Conservation (phyloP, 768 basidiomycete species). For the Lentinula edodes region DNA sequence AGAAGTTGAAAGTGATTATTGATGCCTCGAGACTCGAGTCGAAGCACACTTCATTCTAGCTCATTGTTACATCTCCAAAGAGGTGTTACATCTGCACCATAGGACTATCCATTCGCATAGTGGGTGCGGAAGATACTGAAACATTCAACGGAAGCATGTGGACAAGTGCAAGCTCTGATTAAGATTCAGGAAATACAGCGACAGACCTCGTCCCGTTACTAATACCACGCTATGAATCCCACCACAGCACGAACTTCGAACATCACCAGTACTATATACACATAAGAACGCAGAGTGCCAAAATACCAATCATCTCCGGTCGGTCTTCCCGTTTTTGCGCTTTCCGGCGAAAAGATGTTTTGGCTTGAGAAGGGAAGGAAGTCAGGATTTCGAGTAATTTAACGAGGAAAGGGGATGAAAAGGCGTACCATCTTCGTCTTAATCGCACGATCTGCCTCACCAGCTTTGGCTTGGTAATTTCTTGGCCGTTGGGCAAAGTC, state of each 20-base stretch:
- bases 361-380: conserved; percentile 42
- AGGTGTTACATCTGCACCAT: too few species aligned
- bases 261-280: background rate
- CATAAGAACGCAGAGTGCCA: background rate
- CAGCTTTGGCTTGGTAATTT: conserved; percentile 86
- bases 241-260: background rate
- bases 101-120: too few species aligned
- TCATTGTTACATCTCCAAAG: too few species aligned
- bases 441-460: conserved; percentile 84
- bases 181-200: too few species aligned
- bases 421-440: conserved; percentile 71
- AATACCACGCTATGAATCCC: too few species aligned
- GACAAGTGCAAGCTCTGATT: too few species aligned
- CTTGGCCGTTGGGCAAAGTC: conserved; percentile 84
- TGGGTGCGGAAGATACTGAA: too few species aligned
- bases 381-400: conserved; percentile 3
- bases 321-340: conserved; percentile 79
- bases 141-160: too few species aligned
- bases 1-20: too few species aligned
- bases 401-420: background rate
- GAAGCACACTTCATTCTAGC: too few species aligned
- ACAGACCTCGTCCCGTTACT: too few species aligned
- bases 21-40: too few species aligned
- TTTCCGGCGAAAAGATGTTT: conserved; percentile 86
- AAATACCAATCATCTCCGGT: conserved; percentile 29